phyloP scores from a whole-genome alignment of 2,329 filamentous ascomycete species.

The Arthrobotrys megalospora region DNA sequence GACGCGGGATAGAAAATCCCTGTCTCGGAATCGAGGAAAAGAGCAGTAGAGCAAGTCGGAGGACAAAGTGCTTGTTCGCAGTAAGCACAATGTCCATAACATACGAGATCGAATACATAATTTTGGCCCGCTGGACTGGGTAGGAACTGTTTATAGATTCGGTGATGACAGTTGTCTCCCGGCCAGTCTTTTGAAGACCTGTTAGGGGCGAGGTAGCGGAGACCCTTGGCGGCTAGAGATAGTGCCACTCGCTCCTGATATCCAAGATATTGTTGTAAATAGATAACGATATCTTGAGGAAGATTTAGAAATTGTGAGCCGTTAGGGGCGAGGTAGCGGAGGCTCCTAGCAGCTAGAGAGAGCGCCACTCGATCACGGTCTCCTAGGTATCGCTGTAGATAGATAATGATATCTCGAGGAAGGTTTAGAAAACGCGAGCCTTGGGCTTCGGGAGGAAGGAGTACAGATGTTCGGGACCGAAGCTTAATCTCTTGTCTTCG shows the following conservation, averaged over 20 bases:
- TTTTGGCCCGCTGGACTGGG: not conserved
- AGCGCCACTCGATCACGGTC: too few relatives aligned
- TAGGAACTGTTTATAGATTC: not conserved
- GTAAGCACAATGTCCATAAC: slow-evolving; percentile 9
- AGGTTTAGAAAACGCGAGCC: too few relatives aligned
- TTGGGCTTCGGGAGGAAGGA: too few relatives aligned
- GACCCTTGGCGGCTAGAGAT: slow-evolving; percentile 6
- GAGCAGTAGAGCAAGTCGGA: slow-evolving; percentile 22
- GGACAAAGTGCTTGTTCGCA: slow-evolving; percentile 12
- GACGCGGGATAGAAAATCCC: slow-evolving; percentile 32
- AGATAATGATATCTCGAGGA: too few relatives aligned
- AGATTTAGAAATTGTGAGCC: not conserved
- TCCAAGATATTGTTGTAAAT: not conserved
- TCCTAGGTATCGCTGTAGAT: too few relatives aligned
- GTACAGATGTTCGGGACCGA: too few relatives aligned
- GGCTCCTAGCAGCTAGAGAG: too few relatives aligned
- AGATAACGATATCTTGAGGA: slow-evolving; percentile 1
- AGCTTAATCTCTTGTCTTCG: too few relatives aligned
- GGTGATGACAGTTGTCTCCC: not conserved
- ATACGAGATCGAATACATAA: too few relatives aligned
- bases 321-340: too few relatives aligned
- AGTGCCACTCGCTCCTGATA: slow-evolving; percentile 11
- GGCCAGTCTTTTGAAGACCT: not conserved
- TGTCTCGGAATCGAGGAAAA: slow-evolving; percentile 26
- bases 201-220: not conserved